A percentile compares a stretch with the other conserved stretches of the same genome.
Conservation (phyloP, 352 stramenopile genomes). For the Phytophthora fragariae region DNA sequence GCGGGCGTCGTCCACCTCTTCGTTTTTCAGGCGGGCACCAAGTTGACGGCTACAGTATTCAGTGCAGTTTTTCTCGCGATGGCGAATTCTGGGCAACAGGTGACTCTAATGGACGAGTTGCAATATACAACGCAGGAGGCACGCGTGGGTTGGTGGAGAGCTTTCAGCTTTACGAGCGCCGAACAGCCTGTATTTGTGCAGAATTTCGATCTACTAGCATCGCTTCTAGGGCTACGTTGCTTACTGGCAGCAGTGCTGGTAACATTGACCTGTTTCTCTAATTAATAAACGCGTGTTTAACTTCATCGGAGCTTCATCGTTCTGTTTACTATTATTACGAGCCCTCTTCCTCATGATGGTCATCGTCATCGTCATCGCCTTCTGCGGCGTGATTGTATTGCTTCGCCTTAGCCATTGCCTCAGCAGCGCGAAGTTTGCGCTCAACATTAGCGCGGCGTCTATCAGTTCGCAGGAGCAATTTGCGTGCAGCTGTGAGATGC, state of each 20-base stretch:
- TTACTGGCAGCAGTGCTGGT: constrained; percentile 38
- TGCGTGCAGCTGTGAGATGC: constrained; percentile 68
- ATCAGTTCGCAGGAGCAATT: constrained; percentile 66
- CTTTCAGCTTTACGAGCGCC: constrained; percentile 29
- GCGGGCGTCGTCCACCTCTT: constrained; percentile 16
- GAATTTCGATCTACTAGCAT: constrained; percentile 36
- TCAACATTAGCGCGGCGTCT: constrained; percentile 57
- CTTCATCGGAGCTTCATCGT: constrained; percentile 15
- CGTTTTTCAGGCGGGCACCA: constrained; percentile 45
- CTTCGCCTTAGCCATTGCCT: constrained; percentile 43
- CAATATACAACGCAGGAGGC: constrained; percentile 48
- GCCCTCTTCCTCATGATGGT: constrained; percentile 31
- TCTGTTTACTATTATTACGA: constrained; percentile 40
- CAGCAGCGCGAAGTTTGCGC: constrained; percentile 64
- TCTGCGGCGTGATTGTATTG: constrained; percentile 30
- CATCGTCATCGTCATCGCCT: constrained; percentile 34
- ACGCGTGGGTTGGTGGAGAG: constrained; percentile 28
- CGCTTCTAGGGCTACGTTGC: constrained; percentile 15
- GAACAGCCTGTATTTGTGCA: constrained; percentile 41
- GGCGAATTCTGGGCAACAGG: constrained; percentile 55
- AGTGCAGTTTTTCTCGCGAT: constrained; percentile 63
- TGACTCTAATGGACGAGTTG: constrained; percentile 52
- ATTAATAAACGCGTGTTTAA: neutral
- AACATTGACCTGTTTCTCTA: constrained; percentile 37
- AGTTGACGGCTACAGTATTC: constrained; percentile 52